A percentile compares a stretch with the other conserved stretches of the same genome.
These are phyloP conservation scores for Scopulariopsis brevicaulis DNA, from an alignment of 2,329 filamentous ascomycete species.

Conservation along the genomic window DNA sequence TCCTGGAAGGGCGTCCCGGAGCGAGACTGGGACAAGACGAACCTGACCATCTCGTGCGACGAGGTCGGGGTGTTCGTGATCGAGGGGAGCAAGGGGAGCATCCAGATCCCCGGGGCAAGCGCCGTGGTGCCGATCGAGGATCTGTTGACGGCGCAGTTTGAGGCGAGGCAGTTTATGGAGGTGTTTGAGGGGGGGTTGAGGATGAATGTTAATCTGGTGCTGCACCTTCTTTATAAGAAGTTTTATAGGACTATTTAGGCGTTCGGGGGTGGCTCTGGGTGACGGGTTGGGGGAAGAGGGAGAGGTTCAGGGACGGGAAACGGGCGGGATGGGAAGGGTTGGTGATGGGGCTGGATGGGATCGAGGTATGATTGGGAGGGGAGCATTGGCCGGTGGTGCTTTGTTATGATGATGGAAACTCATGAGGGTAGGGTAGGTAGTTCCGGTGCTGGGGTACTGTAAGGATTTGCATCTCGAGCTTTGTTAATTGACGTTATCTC, in stretches of 20 bases:
- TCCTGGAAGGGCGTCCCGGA: conserved; percentile 80
- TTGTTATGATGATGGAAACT: not conserved
- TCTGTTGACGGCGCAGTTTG: conserved; percentile 90
- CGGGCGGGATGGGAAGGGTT: not conserved
- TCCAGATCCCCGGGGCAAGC: conserved; percentile 91
- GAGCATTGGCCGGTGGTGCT: not conserved
- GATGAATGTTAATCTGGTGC: conserved; percentile 90
- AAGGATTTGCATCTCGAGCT: not conserved
- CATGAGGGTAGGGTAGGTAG: not conserved
- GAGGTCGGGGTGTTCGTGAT: conserved; percentile 89
- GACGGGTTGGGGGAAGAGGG: not conserved
- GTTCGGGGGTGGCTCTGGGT: not conserved
- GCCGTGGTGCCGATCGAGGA: conserved; percentile 86
- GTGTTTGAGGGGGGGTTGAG: conserved; percentile 77
- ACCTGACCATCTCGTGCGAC: conserved; percentile 89
- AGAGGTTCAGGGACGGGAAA: not conserved
- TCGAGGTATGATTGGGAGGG: not conserved
- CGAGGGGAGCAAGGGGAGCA: conserved; percentile 81
- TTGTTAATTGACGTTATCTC: not conserved
- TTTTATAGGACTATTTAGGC: conserved; percentile 71
- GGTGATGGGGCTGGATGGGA: not conserved
- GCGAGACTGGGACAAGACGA: conserved; percentile 79
- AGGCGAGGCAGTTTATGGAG: conserved; percentile 92
- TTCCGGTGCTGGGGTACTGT: not conserved
- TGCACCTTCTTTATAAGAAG: conserved; percentile 98